Evolutionary conservation across 371 early-diverging fungal species (phyloP), one percentile per base, ranked within the genome.

Genomic region (Lichtheimia ramosa): DNA sequence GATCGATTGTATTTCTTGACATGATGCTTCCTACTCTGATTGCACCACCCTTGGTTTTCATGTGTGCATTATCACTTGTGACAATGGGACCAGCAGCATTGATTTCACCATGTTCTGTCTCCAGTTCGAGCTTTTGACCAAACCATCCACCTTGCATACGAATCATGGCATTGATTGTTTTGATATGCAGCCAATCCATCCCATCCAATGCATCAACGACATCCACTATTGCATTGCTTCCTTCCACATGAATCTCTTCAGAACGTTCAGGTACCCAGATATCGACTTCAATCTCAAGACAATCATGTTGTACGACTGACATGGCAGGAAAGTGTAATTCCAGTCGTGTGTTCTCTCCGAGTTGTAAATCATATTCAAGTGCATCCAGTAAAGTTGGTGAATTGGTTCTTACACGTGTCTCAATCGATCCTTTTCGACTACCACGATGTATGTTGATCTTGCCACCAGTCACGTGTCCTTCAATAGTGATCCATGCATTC

Each of bases 61-160:
- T n/a, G 0, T 48, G 43, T 16, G 65, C 52, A 10, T 41, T 39
- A 24, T 62, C 51, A 41, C 46, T 57, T 4, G 56, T 58, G 4
- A 51, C 54, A 12, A 68, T 21, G 18, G 46, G 24, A 3, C 13
- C 48, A 3, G 53, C 43, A 21, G 59, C 5, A 5, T 43, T 34
- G 51, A 64, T 51, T n/a, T 54, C 54, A 24, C 58, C 68, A 43
- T 68, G 63, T 2, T 41, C 21, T 10, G 70, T 58, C 18, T 57
- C 18, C 16, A 46, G 10, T n/a, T 21, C 41, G 12, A 62, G 40
- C 1, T 28, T 20, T 6, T 55, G 28, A 4, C 65, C 65, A 0
- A 25, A 28, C 61, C 61, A 59, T 4, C 34, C 50, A 13, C 39
- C 28, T 25, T 34, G 21, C 43, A 61, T 34, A 14, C 39, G 43